phyloP scores from a whole-genome alignment of 768 basidiomycete species.

The Amanita fuliginea region DNA sequence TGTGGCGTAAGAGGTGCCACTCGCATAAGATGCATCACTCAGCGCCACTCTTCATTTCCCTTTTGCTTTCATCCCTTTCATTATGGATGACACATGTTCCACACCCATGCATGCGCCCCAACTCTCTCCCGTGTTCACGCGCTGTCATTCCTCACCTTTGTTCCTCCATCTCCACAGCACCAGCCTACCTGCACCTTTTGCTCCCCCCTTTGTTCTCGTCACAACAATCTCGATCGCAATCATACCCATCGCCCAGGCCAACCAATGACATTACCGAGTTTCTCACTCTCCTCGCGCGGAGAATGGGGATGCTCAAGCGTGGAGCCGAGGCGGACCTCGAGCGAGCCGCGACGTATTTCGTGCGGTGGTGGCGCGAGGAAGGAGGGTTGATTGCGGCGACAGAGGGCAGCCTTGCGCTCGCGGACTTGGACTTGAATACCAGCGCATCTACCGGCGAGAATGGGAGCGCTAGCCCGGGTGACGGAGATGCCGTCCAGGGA shows the following conservation, averaged over 20 bases:
- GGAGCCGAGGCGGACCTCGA: constrained; percentile 63
- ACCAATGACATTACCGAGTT: constrained; percentile 55
- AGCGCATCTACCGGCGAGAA: background rate
- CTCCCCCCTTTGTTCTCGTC: background rate
- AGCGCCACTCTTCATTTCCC: background rate
- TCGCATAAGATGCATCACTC: background rate
- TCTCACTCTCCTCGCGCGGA: constrained; percentile 52
- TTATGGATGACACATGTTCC: background rate
- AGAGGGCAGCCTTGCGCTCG: background rate
- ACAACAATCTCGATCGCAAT: constrained; percentile 16
- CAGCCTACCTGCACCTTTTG: constrained; percentile 58
- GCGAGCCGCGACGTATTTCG: constrained; percentile 71
- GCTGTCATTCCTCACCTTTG: background rate
- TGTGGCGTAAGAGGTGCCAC: background rate
- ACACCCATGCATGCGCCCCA: background rate
- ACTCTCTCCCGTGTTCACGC: background rate
- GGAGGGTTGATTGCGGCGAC: constrained; percentile 49
- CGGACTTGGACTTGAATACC: background rate
- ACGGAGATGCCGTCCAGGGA: constrained; percentile 30
- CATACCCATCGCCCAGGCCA: constrained; percentile 31
- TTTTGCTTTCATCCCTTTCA: background rate
- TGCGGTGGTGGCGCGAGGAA: constrained; percentile 80
- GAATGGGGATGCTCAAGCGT: constrained; percentile 75
- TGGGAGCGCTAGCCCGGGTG: background rate
- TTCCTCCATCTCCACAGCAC: constrained; percentile 27